Conservation (phyloP, 768 basidiomycete genomes). For the Trametes elegans region DNA sequence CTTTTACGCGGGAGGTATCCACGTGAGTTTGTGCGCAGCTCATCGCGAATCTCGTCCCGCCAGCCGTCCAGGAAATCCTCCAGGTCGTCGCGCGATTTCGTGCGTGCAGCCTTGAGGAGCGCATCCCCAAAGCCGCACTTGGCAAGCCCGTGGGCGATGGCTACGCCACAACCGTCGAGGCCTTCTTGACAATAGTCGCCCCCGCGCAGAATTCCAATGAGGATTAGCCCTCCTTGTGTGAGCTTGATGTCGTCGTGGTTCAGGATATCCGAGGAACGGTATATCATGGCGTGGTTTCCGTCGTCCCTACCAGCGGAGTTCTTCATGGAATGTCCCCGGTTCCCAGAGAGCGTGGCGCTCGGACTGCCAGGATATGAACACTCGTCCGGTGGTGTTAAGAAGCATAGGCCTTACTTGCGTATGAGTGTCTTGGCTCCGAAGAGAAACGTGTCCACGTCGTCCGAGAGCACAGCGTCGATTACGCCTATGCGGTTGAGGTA, state of each 20-base stretch:
- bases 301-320: conserved; percentile 71
- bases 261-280: conserved; percentile 37
- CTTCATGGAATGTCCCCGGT: conserved; percentile 57
- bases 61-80: conserved; percentile 56
- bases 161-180: conserved; percentile 62
- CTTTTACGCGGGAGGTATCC: conserved; percentile 65
- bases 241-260: conserved; percentile 51
- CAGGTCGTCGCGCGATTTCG: conserved; percentile 42
- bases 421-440: conserved; percentile 85
- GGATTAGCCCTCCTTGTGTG: conserved; percentile 64
- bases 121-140: conserved; percentile 78
- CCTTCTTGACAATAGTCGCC: conserved; percentile 86
- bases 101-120: conserved; percentile 57
- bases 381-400: no score
- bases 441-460: conserved; percentile 91
- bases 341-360: conserved; percentile 71
- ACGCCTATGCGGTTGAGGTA: conserved; percentile 77
- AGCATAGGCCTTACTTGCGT: conserved; percentile 59
- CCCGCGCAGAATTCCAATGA: conserved; percentile 83
- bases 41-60: conserved; percentile 58
- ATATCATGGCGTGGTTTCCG: conserved; percentile 60
- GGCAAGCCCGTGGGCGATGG: conserved; percentile 75
- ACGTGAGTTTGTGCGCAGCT: conserved; percentile 68
- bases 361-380: conserved; percentile 40
- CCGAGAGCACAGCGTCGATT: conserved; percentile 87